Evolutionary conservation across 2,329 filamentous ascomycete genomes (phyloP).

Genomic region (Neofusicoccum cordaticola): DNA sequence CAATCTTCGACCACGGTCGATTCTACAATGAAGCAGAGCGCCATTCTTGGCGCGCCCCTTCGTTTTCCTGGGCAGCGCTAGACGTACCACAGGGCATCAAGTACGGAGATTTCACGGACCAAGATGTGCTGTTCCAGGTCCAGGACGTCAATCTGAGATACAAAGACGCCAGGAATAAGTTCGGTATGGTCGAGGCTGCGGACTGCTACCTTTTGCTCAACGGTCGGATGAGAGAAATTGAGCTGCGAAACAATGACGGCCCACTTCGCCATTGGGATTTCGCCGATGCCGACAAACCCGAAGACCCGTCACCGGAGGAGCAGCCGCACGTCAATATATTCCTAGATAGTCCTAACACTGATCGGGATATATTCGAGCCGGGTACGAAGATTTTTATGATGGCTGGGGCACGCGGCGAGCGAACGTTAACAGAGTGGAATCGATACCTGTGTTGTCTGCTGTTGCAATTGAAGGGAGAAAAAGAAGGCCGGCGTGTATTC

Average conservation of each 20-base stretch:
- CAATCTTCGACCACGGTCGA: background rate
- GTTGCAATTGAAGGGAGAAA: conserved; percentile 3
- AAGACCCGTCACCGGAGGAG: background rate
- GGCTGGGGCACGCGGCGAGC: conserved; percentile 17
- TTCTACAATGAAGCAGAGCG: conserved; percentile 12
- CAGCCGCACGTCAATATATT: background rate
- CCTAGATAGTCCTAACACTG: conserved; percentile 19
- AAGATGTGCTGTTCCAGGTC: conserved; percentile 18
- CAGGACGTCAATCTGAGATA: conserved; percentile 12
- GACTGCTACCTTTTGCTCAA: conserved; percentile 1
- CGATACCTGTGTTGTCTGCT: conserved; percentile 19
- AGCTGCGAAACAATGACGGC: conserved; percentile 15
- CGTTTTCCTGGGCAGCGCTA: conserved; percentile 25
- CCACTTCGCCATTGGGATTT: background rate
- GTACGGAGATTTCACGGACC: conserved; percentile 21
- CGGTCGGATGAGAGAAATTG: background rate
- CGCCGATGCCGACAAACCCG: background rate
- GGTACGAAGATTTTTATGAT: conserved; percentile 17
- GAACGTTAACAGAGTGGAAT: background rate
- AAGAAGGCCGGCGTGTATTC: background rate
- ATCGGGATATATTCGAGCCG: conserved; percentile 13
- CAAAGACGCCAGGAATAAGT: conserved; percentile 15
- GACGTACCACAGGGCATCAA: conserved; percentile 19
- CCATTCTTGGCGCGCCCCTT: conserved; percentile 18
- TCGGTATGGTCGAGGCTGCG: conserved; percentile 18